These are phyloP conservation scores for Stereocaulon alpinum DNA, from an alignment of 495 filamentous ascomycete species.

Conservation along the genomic window DNA sequence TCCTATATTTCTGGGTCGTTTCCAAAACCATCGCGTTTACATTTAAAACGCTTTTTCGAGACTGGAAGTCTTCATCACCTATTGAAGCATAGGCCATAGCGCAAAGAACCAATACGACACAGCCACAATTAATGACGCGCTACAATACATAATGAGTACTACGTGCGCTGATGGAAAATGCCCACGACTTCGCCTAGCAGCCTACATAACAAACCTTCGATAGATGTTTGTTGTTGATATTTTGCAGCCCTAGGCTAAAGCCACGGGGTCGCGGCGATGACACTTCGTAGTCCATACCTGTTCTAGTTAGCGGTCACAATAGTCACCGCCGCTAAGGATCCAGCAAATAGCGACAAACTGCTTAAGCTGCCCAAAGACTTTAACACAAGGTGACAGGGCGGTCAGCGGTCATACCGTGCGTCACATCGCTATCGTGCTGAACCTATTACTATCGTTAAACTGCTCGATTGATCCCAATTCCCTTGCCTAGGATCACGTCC, in stretches of 20 bases:
- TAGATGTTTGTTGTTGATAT: not conserved
- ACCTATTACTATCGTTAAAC: too few species aligned
- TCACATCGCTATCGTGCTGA: too few species aligned
- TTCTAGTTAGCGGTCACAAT: too few species aligned
- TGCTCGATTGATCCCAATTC: too few species aligned
- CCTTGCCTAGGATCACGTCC: too few species aligned
- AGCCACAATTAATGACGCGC: not conserved
- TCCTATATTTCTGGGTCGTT: constrained; percentile 1
- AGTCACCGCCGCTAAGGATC: too few species aligned
- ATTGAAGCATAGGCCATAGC: not conserved
- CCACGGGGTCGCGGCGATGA: too few species aligned
- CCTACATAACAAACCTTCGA: not conserved
- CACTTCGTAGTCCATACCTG: too few species aligned
- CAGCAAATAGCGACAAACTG: too few species aligned
- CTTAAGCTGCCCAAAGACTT: too few species aligned
- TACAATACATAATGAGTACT: not conserved
- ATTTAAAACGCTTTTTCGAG: constrained; percentile 14
- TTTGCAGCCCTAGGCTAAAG: not conserved
- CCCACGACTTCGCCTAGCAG: not conserved
- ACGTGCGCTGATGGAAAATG: not conserved
- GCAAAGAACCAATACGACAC: constrained; percentile 2
- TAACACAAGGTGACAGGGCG: too few species aligned
- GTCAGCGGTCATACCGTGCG: too few species aligned
- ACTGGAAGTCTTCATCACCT: constrained; percentile 3
- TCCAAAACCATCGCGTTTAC: constrained; percentile 17